Evolutionary conservation across 441 rosid genomes (phyloP).

Genomic region (Euphorbia corollata): DNA sequence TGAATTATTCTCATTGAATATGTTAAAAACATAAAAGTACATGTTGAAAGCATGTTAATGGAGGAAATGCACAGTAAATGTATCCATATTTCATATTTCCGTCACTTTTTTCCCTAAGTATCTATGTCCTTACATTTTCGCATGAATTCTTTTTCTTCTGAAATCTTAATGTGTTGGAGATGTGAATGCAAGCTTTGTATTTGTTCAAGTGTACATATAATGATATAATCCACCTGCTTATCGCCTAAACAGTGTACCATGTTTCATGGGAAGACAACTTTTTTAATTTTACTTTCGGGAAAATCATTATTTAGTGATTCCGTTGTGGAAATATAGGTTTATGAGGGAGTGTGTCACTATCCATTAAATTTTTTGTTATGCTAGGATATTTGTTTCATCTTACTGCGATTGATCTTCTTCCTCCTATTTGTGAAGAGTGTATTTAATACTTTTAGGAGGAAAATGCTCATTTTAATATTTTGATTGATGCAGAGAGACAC

Average conservation of each 20-base stretch:
- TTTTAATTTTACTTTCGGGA: background rate
- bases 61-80: background rate
- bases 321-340: background rate
- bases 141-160: background rate
- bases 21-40: background rate
- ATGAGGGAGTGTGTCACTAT: background rate
- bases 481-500: slow-evolving; percentile 63
- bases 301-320: background rate
- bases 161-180: background rate
- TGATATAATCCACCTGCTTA: background rate
- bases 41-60: background rate
- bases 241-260: slow-evolving; percentile 6
- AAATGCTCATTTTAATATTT: slow-evolving; percentile 7
- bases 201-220: background rate
- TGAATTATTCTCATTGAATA: background rate
- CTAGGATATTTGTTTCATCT: background rate
- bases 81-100: background rate
- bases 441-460: background rate
- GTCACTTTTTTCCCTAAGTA: background rate
- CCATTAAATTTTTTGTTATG: background rate
- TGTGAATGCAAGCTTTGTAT: background rate
- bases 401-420: background rate
- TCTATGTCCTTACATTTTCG: background rate
- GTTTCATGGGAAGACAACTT: background rate
- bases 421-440: background rate